phyloP scores from a whole-genome alignment of 2,329 filamentous ascomycete genomes.

The Cladorrhinum sp. region DNA sequence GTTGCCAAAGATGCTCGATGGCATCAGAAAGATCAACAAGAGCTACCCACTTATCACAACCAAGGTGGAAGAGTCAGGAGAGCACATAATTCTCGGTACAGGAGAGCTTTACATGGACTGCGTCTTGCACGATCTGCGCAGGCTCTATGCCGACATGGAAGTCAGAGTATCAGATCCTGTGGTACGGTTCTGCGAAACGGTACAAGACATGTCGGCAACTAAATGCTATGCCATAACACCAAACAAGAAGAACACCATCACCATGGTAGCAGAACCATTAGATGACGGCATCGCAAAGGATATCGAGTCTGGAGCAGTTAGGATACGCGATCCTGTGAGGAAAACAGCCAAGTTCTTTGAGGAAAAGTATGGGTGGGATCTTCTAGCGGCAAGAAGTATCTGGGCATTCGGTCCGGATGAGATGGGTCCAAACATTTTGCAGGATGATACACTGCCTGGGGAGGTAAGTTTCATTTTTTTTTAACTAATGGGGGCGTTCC shows the following conservation, averaged over 20 bases:
- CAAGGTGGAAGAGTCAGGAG: slow-evolving; percentile 96
- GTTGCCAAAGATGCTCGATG: slow-evolving; percentile 97
- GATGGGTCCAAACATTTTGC: slow-evolving; percentile 88
- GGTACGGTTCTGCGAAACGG: slow-evolving; percentile 95
- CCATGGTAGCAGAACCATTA: slow-evolving; percentile 94
- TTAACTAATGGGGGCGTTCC: background rate
- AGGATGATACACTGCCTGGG: slow-evolving; percentile 91
- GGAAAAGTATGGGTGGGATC: slow-evolving; percentile 94
- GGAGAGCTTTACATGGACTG: slow-evolving; percentile 99
- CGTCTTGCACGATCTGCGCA: slow-evolving; percentile 88
- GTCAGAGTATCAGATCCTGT: slow-evolving; percentile 98
- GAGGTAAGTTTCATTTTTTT: slow-evolving; percentile 55
- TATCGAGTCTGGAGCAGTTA: slow-evolving; percentile 86
- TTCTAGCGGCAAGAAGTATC: slow-evolving; percentile 88
- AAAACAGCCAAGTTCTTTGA: slow-evolving; percentile 97
- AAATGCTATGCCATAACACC: slow-evolving; percentile 98
- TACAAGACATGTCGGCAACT: slow-evolving; percentile 93
- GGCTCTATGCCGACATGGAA: slow-evolving; percentile 97
- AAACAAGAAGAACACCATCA: slow-evolving; percentile 99
- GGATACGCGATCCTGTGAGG: slow-evolving; percentile 86
- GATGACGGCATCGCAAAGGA: slow-evolving; percentile 94
- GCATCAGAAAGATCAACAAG: slow-evolving; percentile 94
- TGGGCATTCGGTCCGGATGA: slow-evolving; percentile 99
- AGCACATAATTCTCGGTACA: slow-evolving; percentile 91
- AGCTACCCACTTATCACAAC: slow-evolving; percentile 94